Evolutionary conservation across 805 yeast genomes (phyloP), one percentile per base, ranked within the genome.

Genomic region (Ascoidea rubescens): DNA sequence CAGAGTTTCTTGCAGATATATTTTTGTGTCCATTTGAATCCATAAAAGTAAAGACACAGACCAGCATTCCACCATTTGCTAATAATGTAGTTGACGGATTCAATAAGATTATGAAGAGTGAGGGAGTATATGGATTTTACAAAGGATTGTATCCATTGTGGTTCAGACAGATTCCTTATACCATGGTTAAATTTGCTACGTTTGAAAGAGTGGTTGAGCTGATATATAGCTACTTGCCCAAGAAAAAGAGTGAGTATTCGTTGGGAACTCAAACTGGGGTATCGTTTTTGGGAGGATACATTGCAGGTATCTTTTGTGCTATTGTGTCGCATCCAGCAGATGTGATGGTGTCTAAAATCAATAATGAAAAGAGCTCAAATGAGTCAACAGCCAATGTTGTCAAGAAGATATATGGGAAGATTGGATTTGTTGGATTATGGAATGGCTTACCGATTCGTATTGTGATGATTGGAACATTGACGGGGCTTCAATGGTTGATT

Each of bases 311-410:
- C 52, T 79, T 90, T 72, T 91, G 97, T 74, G 98, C 99, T 5
- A 71, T 85, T 51, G 93, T 90, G 16, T 90, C 97, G 31, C 97
- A 93, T 67, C 99, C 99, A 21, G 98, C 98, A n/a, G 99, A 91
- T 68, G 97, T 91, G 42, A 83, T 93, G 96, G 98, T 91, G 31
- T 86, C 96, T 49, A 87, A 89, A 75, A 80, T 93, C 62, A 90
- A 87, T 66, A 75, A 84, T 55, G 89, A 80, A 60, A 80, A 78
- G 61, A 69, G 67, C 64, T 75, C 82, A 42, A 74, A 73, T 50
- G 96, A 89, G 70, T 63, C 84, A 5, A 74, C 78, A 61, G 81
- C 82, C 32, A 70, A 71, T 37, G 93, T 95, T 8, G 73, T 86
- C 46, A 60, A 68, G 55, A 79, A 93, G 62, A 90, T 91, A 61